Percentiles rank a stretch among this genome's conserved stretches.
Evolutionary conservation across 139 green algal genomes (phyloP).

Genomic region (Gonium pectorale): DNA sequence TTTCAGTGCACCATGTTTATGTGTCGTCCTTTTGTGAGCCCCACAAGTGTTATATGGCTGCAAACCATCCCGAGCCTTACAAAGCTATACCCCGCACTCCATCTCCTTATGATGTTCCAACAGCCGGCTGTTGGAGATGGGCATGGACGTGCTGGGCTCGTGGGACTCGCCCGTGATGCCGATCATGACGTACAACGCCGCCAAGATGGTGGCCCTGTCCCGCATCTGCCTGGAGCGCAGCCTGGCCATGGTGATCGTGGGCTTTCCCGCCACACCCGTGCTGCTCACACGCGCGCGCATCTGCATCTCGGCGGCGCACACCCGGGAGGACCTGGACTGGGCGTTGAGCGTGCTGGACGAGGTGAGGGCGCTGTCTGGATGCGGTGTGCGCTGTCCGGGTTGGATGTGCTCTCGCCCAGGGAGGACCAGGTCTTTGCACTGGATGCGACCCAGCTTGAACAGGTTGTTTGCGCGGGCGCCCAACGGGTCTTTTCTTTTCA

Average conservation of each 20-base stretch:
- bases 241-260: constrained; percentile 96
- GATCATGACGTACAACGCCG: constrained; percentile 96
- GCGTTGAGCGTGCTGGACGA: constrained; percentile 71
- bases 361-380: no score
- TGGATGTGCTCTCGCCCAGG: no score
- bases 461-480: no score
- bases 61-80: no score
- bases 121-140: constrained; percentile 78
- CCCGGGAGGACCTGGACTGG: constrained; percentile 90
- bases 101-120: not conserved
- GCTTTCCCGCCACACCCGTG: constrained; percentile 96
- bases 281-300: constrained; percentile 86
- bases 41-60: no score
- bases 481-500: no score
- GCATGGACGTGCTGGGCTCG: constrained; percentile 93
- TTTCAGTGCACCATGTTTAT: no score
- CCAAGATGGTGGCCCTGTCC: constrained; percentile 76
- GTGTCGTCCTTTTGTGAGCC: no score
- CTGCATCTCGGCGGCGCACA: constrained; percentile 96
- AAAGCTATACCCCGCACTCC: not conserved
- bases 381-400: no score
- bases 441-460: no score
- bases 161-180: constrained; percentile 97
- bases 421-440: no score
- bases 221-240: constrained; percentile 79